Evolutionary conservation across 73 alveolate genomes (phyloP).

Genomic region (Blepharisma japonicum): DNA sequence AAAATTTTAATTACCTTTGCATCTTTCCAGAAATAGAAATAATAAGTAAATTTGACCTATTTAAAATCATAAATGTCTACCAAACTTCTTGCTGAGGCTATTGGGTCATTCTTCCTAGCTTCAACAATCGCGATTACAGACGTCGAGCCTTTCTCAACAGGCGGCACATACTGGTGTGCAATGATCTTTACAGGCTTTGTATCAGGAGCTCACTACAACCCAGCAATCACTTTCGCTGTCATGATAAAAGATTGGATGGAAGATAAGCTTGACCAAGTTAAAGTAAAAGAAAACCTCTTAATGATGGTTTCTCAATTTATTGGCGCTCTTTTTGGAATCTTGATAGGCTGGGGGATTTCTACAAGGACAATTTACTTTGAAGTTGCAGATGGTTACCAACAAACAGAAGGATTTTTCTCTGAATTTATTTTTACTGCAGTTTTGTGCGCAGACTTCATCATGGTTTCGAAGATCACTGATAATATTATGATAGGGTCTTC

Average conservation of each 20-base stretch:
- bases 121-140: not conserved
- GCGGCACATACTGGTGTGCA: not conserved
- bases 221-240: conserved; percentile 7
- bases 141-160: not conserved
- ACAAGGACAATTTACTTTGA: not conserved
- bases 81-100: not conserved
- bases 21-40: too few species aligned
- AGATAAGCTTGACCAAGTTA: too few species aligned
- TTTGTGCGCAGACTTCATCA: not conserved
- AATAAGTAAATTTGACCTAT: too few species aligned
- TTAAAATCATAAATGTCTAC: not conserved
- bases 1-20: too few species aligned
- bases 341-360: conserved; percentile 13
- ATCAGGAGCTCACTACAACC: conserved; percentile 24
- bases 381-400: not conserved
- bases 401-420: not conserved
- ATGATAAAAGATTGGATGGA: not conserved
- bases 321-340: not conserved
- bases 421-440: not conserved
- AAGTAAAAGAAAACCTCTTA: not conserved
- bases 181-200: not conserved
- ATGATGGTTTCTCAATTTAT: not conserved
- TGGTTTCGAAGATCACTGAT: conserved; percentile 11
- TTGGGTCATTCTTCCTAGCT: not conserved
- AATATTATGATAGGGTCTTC: not conserved